These are phyloP conservation scores for Cryphonectria nitschkei DNA, from an alignment of 2,329 filamentous ascomycete genomes.

Conservation along the genomic window DNA sequence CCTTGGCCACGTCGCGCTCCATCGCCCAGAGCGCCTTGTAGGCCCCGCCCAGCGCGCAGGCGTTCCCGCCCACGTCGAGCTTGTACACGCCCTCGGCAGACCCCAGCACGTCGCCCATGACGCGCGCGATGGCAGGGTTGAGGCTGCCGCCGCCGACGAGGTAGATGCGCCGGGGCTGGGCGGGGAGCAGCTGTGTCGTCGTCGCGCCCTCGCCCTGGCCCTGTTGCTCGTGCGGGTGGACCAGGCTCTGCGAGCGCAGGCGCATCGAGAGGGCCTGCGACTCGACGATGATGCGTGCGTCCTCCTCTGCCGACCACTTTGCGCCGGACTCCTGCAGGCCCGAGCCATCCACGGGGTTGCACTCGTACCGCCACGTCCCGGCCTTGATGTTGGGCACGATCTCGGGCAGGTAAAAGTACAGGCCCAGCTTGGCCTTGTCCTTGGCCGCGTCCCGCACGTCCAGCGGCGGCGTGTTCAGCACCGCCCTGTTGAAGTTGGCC, in stretches of 20 bases:
- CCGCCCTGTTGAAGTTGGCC: slow-evolving; percentile 77
- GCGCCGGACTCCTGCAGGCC: slow-evolving; percentile 44
- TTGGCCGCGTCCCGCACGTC: slow-evolving; percentile 54
- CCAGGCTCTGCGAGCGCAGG: slow-evolving; percentile 78
- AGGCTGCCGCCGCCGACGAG: slow-evolving; percentile 90
- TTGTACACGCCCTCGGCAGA: slow-evolving; percentile 88
- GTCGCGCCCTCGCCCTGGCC: too few relatives aligned
- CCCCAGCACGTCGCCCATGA: slow-evolving; percentile 86
- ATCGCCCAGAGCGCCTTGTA: slow-evolving; percentile 96
- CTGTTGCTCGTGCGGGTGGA: slow-evolving; percentile 53
- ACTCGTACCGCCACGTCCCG: slow-evolving; percentile 84
- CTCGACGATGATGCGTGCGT: slow-evolving; percentile 87
- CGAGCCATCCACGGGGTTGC: slow-evolving; percentile 56
- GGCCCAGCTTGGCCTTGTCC: slow-evolving; percentile 76
- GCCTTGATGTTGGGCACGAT: slow-evolving; percentile 89
- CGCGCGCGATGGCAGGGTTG: slow-evolving; percentile 85
- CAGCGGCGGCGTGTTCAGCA: slow-evolving; percentile 70
- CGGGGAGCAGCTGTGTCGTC: slow-evolving; percentile 57
- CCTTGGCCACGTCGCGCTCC: slow-evolving; percentile 60
- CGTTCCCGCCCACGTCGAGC: slow-evolving; percentile 92
- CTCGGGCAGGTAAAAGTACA: slow-evolving; percentile 95
- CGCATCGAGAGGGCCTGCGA: slow-evolving; percentile 93
- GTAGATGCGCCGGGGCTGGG: slow-evolving; percentile 88
- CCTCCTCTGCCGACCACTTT: slow-evolving; percentile 62
- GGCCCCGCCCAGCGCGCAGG: slow-evolving; percentile 89